Base-by-base conservation (phyloP, 2,329 filamentous ascomycete species). In the Basipetospora chlamydospora region DNA sequence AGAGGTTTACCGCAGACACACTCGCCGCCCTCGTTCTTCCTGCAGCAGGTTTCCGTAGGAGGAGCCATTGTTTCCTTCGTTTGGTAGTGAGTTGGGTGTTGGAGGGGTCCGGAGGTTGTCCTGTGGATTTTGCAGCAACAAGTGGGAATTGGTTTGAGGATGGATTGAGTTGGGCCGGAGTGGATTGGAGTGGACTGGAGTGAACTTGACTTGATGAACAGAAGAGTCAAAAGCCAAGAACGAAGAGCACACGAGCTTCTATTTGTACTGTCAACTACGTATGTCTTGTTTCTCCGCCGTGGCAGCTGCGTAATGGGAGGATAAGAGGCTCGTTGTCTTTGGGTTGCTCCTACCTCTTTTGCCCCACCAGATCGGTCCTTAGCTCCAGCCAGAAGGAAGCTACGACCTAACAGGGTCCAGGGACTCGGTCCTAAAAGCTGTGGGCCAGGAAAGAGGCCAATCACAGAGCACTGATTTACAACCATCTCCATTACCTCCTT, bases 21-120 rank as follows among this genome's bases (percentile, higher is more conserved):
- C n/a, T n/a, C n/a, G 32, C 33, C 16, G 37, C 36, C 32, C 39
- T 37, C 20, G 28, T 31, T 25, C 37, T 40, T 28, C 30, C 41
- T 10, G 31, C 39, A 33, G 36, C 36, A 38, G 26, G 36, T 38
- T 26, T 26, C 25, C 25, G 33, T 23, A 15, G 36, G 20, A 23
- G 35, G 22, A 28, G 28, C 31, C n/a, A 21, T 36, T 15, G n/a
- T 29, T 21, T 9, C 16, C n/a, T n/a, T 9, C 13, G 17, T 5
- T 23, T 33, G 31, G 20, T 21, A 7, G 13, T 23, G 26, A 18
- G 12, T 28, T 21, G 12, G 4, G 5, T 31, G 29, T 18, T 21
- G 13, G 26, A 13, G 8, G 26, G 26, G 9, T n/a, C 17, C 3
- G 13, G 17, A 21, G 18, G 28, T 16, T 6, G 16, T 10, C 21